Base-by-base conservation (phyloP, 2,329 filamentous ascomycete species). In the Xylaria sp. region DNA sequence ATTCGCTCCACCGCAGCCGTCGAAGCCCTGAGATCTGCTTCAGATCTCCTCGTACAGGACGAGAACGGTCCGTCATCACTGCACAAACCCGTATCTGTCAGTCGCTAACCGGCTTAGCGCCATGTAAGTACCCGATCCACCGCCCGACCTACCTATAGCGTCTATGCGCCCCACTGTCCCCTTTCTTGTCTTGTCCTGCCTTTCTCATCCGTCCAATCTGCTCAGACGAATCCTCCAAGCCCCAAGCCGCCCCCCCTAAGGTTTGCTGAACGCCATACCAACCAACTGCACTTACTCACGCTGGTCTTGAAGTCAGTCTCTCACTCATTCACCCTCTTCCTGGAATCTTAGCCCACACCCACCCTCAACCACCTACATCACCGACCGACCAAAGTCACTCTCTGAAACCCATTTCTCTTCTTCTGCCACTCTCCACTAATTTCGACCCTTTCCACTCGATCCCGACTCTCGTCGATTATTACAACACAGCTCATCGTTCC, bases 331-430 rank as follows among this genome's bases (percentile, higher is more conserved):
- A 55, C 48, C 57, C 50, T 66, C 64, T 41, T 58, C 63, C 55
- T 57, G 28, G 52, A 56, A 58, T 57, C 57, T 60, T 56, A 62
- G 54, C 46, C 37, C 63, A 69, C 58, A 57, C 55, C 68, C 63
- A 50, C 46, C 65, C 60, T 50, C 54, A 39, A 72, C 25, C 61
- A 69, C 55, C 56, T 63, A 56, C 68, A 68, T 63, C 69, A 59
- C 25, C 65, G 65, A 70, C 70, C 70, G 65, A 72, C 70, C 70
- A 41, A 55, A 69, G 68, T 72, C 70, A 65, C 68, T 72, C 70
- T 71, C 70, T 72, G 63, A 64, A 66, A 62, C 57, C 56, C 44
- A 46, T 69, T 66, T 68, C 58, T 69, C 46, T 69, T 68, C 65
- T 69, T 65, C 64, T 68, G 46, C 70, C 63, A 63, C 59, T 62